Evolutionary conservation across 208 protist genomes (phyloP).

Genomic region (Naegleria gruberi): DNA sequence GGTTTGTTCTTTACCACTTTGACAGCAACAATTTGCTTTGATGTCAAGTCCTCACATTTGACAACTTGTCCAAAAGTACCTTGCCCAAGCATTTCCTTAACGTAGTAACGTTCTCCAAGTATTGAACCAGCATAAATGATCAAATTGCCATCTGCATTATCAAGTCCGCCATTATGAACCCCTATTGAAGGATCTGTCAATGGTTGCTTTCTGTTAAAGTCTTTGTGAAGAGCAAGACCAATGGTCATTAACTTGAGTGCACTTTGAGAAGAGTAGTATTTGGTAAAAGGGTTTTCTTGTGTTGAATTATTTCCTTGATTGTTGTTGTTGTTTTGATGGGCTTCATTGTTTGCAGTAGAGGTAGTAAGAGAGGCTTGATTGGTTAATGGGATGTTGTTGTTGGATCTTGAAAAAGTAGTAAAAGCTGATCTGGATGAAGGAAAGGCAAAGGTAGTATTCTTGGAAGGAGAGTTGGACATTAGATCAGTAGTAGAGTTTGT

Average conservation of each 20-base stretch:
- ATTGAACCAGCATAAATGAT: not conserved
- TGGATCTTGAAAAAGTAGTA: not conserved
- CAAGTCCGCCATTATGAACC: not conserved
- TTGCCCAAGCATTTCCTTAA: slow-evolving; percentile 62
- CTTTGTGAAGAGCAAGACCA: not conserved
- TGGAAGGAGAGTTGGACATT: too few species aligned
- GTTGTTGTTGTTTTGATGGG: not conserved
- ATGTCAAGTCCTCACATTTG: slow-evolving; percentile 57
- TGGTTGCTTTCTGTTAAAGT: not conserved
- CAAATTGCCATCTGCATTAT: slow-evolving; percentile 12
- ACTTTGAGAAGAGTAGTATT: not conserved
- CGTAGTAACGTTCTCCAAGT: slow-evolving; percentile 46
- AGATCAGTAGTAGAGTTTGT: too few species aligned
- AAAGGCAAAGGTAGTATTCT: too few species aligned
- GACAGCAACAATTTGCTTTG: slow-evolving; percentile 58
- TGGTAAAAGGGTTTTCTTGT: not conserved
- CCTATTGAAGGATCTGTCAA: not conserved
- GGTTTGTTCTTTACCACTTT: slow-evolving; percentile 66
- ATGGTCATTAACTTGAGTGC: not conserved
- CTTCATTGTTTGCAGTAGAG: not conserved
- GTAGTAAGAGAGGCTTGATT: not conserved
- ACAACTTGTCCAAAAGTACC: slow-evolving; percentile 82
- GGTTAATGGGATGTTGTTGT: not conserved
- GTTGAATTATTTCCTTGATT: not conserved
- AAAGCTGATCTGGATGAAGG: too few species aligned